Evolutionary conservation across 257 asterid species (phyloP), one percentile per base, ranked within the genome.

Genomic region (Nicotiana noctiflora): DNA sequence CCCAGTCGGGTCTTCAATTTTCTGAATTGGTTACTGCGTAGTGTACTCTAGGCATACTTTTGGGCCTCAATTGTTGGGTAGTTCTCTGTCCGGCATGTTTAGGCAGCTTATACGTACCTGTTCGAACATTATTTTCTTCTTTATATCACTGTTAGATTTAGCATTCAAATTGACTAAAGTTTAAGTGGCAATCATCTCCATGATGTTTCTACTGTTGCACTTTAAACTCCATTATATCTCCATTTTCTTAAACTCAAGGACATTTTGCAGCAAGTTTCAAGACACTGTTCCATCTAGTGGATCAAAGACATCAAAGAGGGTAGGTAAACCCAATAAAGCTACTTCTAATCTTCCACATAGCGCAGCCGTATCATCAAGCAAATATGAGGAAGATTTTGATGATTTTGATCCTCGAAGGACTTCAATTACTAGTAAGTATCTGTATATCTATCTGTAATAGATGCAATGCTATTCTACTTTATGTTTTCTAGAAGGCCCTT

Each of bases 331-430:
- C 34, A 89, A 89, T 49, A 85, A 85, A 75, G 34, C 86, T 85
- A 83, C 89, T 84, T 83, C 97, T 18, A 80, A 77, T 81, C 80
- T 90, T 84, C 60, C 93, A 59, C 83, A 87, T 82, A 83, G 80
- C 59, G 70, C 87, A 62, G 86, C 81, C 83, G 85, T 83, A 62
- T 81, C 85, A 3, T 68, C 88, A 56, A 75, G 82, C 84, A 90
- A 88, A 79, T 83, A 90, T 85, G 95, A 89, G 51, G 99, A 89
- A 25, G 97, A 93, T 52, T 89, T 87, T 79, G 98, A 94, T 88
- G 98, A 95, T 89, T 96, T 94, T 87, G 98, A 96, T 89, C 99
- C 99, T 44, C 91, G 99, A 56, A 98, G 97, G 53, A 87, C 89
- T 79, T 89, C 96, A 51, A 89, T 70, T 89, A 84, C 93, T 44